Conservation (phyloP, 73 alveolate genomes). For the Tetrahymena elliotti region DNA sequence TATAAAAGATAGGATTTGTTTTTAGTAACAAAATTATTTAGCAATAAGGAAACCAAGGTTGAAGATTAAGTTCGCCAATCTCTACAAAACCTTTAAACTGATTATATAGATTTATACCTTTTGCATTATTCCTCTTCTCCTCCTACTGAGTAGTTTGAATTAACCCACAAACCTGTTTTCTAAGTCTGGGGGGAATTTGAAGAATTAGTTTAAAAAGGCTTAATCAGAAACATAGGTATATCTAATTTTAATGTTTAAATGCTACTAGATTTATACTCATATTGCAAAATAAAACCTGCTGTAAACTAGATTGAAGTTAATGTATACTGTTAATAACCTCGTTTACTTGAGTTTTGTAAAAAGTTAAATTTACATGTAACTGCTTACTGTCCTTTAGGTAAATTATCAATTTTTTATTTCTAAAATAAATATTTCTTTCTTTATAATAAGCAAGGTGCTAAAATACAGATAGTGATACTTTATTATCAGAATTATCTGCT, state of each 20-base stretch:
- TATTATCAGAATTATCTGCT: constrained; percentile 37
- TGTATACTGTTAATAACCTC: constrained; percentile 41
- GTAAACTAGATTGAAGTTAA: constrained; percentile 69
- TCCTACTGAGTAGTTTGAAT: constrained; percentile 5
- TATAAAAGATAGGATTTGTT: constrained; percentile 68
- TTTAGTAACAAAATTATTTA: constrained; percentile 62
- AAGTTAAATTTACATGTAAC: constrained; percentile 29
- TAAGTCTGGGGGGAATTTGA: constrained; percentile 63
- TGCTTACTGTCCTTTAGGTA: constrained; percentile 52
- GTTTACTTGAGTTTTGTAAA: constrained; percentile 18
- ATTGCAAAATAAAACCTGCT: constrained; percentile 56
- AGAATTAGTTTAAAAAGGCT: constrained; percentile 45
- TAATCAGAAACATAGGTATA: constrained; percentile 65
- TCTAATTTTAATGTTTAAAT: constrained; percentile 60
- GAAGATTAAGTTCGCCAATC: constrained; percentile 52
- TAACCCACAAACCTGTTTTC: constrained; percentile 34
- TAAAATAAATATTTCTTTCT: neutral
- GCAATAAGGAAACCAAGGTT: constrained; percentile 40
- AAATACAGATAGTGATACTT: constrained; percentile 20
- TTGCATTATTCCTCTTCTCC: constrained; percentile 64
- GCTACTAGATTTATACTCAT: constrained; percentile 51
- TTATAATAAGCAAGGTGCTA: neutral
- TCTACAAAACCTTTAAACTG: constrained; percentile 52
- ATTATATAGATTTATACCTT: constrained; percentile 72
- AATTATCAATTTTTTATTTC: neutral